These are phyloP conservation scores for Camellia oleifera DNA, from an alignment of 179 eudicot species.

Conservation along the genomic window DNA sequence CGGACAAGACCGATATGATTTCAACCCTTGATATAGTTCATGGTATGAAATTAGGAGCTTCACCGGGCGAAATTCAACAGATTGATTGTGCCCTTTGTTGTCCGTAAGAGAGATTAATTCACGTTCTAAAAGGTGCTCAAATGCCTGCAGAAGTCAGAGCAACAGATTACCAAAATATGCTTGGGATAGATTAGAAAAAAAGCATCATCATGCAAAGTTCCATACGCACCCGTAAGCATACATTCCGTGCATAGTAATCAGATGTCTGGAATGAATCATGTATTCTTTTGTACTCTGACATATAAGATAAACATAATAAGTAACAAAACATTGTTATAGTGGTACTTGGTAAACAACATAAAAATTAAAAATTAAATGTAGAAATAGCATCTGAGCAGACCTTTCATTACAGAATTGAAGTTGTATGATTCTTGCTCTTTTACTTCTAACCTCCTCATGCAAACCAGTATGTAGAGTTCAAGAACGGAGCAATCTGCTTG, in stretches of 20 bases:
- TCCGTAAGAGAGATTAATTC: too few species aligned
- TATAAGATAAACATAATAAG: constrained; percentile 8
- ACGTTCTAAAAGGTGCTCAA: too few species aligned
- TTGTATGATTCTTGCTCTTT: constrained; percentile 77
- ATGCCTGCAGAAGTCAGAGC: too few species aligned
- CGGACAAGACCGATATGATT: too few species aligned
- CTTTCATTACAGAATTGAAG: constrained; percentile 87
- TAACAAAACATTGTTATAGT: constrained; percentile 1
- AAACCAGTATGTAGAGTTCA: constrained; percentile 79
- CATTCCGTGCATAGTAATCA: constrained; percentile 67
- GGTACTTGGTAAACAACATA: background rate
- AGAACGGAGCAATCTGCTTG: constrained; percentile 76
- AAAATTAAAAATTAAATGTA: background rate
- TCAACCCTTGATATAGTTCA: too few species aligned
- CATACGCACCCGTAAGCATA: constrained; percentile 66
- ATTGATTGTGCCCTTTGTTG: too few species aligned
- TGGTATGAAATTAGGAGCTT: too few species aligned
- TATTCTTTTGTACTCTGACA: constrained; percentile 78
- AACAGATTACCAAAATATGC: too few species aligned
- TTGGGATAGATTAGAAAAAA: too few species aligned
- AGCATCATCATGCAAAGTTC: too few species aligned
- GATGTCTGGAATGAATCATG: constrained; percentile 71
- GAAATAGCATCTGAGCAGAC: constrained; percentile 29
- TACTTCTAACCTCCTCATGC: constrained; percentile 88
- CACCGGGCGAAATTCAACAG: too few species aligned